Evolutionary conservation across 805 yeast species (phyloP).

Genomic region (Wickerhamiella kazuoi): DNA sequence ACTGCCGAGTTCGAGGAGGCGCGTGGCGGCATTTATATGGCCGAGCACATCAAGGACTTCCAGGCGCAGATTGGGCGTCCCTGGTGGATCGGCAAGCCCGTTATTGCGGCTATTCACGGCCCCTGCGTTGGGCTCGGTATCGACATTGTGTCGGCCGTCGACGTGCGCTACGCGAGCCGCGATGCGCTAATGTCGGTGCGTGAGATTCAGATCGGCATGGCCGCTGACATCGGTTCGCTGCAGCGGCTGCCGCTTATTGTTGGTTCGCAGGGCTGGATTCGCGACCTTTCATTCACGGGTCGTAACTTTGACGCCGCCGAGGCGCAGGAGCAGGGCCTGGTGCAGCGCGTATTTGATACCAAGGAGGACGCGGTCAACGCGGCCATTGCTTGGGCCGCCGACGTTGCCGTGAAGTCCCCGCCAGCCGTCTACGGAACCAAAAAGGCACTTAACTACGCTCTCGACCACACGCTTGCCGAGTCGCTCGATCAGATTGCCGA

Average conservation of each 20-base stretch:
- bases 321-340: conserved; percentile 39
- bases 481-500: conserved; percentile 38
- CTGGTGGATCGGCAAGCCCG: conserved; percentile 26
- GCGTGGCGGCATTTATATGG: conserved; percentile 18
- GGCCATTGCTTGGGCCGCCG: conserved; percentile 33
- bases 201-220: conserved; percentile 55
- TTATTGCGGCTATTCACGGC: conserved; percentile 53
- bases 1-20: conserved; percentile 13
- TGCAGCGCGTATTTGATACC: conserved; percentile 27
- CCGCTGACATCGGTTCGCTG: conserved; percentile 65
- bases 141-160: conserved; percentile 42
- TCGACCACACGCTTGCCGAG: conserved; percentile 24
- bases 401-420: conserved; percentile 29
- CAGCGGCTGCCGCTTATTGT: conserved; percentile 44
- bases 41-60: conserved; percentile 33
- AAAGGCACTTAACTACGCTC: conserved; percentile 29
- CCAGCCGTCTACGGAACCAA: conserved; percentile 56
- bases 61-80: conserved; percentile 33
- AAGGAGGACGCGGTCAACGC: conserved; percentile 32
- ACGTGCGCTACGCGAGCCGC: conserved; percentile 37
- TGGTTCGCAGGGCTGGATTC: conserved; percentile 38
- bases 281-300: conserved; percentile 47
- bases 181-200: conserved; percentile 41
- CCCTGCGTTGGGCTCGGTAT: conserved; percentile 46
- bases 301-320: conserved; percentile 35